These are phyloP conservation scores for Citrus glauca DNA, from an alignment of 345 rosid genomes.

Conservation along the genomic window DNA sequence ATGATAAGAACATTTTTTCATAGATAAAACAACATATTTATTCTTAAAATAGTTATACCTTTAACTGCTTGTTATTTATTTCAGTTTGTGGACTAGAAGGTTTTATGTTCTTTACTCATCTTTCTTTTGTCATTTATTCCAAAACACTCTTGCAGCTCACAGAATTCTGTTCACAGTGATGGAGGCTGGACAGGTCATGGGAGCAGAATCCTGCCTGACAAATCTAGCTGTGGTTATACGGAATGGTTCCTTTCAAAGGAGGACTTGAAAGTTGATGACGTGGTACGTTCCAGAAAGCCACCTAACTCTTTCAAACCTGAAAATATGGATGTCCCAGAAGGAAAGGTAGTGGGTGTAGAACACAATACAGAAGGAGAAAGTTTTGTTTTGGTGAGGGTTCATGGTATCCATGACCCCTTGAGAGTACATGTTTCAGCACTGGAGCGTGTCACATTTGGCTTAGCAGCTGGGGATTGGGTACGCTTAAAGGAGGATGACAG, in stretches of 20 bases:
- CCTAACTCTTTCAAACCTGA: constrained; percentile 50
- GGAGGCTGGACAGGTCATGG: constrained; percentile 51
- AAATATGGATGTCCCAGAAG: constrained; percentile 85
- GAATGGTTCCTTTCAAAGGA: constrained; percentile 87
- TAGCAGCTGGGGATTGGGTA: constrained; percentile 94
- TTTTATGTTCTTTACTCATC: background rate
- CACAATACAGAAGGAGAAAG: constrained; percentile 44
- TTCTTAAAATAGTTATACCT: background rate
- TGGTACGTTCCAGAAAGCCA: constrained; percentile 85
- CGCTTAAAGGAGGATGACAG: constrained; percentile 68
- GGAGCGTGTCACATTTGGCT: constrained; percentile 69
- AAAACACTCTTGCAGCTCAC: constrained; percentile 50
- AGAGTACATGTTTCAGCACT: constrained; percentile 62
- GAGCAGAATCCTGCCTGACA: constrained; percentile 33
- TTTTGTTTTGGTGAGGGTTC: constrained; percentile 80
- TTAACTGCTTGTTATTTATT: constrained; percentile 1
- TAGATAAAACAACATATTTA: background rate
- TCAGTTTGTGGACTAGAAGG: background rate
- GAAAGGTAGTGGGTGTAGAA: constrained; percentile 74
- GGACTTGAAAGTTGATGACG: constrained; percentile 63
- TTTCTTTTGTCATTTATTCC: background rate
- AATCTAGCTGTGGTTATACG: constrained; percentile 47
- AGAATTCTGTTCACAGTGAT: constrained; percentile 41
- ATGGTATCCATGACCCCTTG: constrained; percentile 78
- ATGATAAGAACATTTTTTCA: background rate